A percentile compares a stretch with the other conserved stretches of the same genome.
phyloP scores from a whole-genome alignment of 306 rosid genomes.

The Fragaria ananassa region DNA sequence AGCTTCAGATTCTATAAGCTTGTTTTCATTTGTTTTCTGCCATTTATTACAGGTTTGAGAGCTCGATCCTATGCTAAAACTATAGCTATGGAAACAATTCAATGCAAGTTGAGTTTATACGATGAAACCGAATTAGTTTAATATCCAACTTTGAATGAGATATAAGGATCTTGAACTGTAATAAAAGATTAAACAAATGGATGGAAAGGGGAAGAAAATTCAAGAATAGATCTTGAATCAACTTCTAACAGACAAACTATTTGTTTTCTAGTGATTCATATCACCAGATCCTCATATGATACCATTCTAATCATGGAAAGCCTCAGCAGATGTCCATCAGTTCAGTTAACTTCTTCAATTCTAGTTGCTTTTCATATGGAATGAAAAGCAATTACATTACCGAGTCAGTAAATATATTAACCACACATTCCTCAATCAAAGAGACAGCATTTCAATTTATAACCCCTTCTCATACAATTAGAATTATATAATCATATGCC shows the following conservation, averaged over 20 bases:
- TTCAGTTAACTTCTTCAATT: not conserved
- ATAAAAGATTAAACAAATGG: not conserved
- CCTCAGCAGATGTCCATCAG: not conserved
- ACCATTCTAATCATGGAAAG: not conserved
- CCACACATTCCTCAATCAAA: not conserved
- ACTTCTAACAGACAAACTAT: not conserved
- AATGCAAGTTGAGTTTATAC: not conserved
- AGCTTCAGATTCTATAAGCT: not conserved
- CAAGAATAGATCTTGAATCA: constrained; percentile 1
- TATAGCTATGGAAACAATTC: not conserved
- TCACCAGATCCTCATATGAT: not conserved
- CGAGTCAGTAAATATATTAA: not conserved
- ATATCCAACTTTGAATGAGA: not conserved
- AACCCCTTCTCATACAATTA: not conserved
- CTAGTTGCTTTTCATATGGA: not conserved
- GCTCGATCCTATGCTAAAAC: not conserved
- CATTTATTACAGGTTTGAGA: not conserved
- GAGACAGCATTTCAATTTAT: not conserved
- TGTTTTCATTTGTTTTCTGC: not conserved
- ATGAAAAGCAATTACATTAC: not conserved
- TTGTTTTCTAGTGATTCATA: not conserved
- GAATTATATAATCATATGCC: not conserved
- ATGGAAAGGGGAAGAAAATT: not conserved
- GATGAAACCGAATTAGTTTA: not conserved
- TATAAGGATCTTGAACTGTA: not conserved